These are phyloP conservation scores for Phytophthora cryptogea DNA, from an alignment of 352 stramenopile species.

Conservation along the genomic window DNA sequence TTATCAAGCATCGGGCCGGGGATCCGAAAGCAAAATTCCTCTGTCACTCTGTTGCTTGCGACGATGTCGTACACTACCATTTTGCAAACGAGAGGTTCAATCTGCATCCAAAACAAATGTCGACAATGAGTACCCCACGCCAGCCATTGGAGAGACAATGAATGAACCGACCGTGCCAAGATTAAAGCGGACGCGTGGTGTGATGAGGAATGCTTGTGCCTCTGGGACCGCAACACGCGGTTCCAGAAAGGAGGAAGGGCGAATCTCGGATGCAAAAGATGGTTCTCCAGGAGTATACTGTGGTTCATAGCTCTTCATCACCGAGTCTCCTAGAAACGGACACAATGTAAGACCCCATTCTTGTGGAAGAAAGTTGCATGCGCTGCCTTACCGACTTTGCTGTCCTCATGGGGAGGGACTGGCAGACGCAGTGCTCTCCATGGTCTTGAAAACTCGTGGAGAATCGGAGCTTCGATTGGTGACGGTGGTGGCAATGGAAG, in stretches of 20 bases:
- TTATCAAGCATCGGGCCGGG: constrained; percentile 29
- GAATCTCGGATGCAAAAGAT: constrained; percentile 56
- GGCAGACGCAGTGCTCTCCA: constrained; percentile 43
- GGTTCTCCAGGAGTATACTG: constrained; percentile 41
- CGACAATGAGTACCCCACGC: background rate
- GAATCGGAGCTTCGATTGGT: constrained; percentile 32
- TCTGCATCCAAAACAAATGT: constrained; percentile 27
- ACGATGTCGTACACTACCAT: constrained; percentile 69
- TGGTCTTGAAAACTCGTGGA: constrained; percentile 41
- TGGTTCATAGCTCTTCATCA: constrained; percentile 74
- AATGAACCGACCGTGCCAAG: constrained; percentile 49
- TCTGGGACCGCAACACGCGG: constrained; percentile 55
- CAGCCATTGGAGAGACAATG: background rate
- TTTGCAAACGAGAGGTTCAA: constrained; percentile 66
- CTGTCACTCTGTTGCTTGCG: constrained; percentile 53
- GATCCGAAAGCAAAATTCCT: constrained; percentile 71
- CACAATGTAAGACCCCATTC: too few relatives aligned
- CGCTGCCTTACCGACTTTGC: constrained; percentile 13
- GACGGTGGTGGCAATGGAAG: constrained; percentile 32
- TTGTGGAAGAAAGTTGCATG: background rate
- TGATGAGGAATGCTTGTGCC: constrained; percentile 50
- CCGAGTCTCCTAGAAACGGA: constrained; percentile 26
- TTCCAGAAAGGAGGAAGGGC: constrained; percentile 44
- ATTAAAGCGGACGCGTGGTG: constrained; percentile 45
- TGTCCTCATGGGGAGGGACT: constrained; percentile 6